phyloP scores from a whole-genome alignment of 306 rosid species.

The Lathyrus sativus region DNA sequence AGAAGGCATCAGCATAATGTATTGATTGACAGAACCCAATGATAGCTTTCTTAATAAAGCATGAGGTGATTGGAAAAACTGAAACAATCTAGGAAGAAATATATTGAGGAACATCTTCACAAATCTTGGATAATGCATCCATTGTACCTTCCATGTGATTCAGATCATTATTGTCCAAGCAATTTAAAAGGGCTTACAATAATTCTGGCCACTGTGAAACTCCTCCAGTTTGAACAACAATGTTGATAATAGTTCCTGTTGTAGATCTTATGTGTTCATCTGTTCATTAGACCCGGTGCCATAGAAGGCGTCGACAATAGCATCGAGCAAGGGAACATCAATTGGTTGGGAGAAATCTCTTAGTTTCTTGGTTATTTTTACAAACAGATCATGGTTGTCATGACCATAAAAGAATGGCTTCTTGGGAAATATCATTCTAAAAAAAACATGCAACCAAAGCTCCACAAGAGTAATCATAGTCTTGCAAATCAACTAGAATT shows the following conservation, averaged over 20 bases:
- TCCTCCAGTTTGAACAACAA: conserved; percentile 82
- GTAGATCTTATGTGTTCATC: conserved; percentile 93
- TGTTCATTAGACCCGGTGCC: too few relatives aligned
- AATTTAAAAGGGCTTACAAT: conserved; percentile 88
- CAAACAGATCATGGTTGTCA: too few relatives aligned
- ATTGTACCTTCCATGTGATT: conserved; percentile 99
- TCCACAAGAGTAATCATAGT: too few relatives aligned
- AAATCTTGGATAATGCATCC: conserved; percentile 98
- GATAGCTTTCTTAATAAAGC: conserved; percentile 82
- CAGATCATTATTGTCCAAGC: conserved; percentile 83
- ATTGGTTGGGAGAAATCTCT: too few relatives aligned
- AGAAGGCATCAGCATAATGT: conserved; percentile 93
- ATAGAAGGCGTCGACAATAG: too few relatives aligned
- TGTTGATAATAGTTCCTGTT: conserved; percentile 81
- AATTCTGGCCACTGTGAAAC: conserved; percentile 90
- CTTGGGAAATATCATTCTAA: too few relatives aligned
- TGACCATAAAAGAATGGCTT: too few relatives aligned
- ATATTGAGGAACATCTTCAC: conserved; percentile 96
- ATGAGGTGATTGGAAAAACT: conserved; percentile 96
- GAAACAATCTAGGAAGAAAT: conserved; percentile 83
- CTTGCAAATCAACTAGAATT: too few relatives aligned
- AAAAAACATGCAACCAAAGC: too few relatives aligned
- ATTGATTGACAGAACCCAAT: conserved; percentile 93
- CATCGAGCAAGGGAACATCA: too few relatives aligned
- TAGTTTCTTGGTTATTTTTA: too few relatives aligned